Percentiles rank a stretch among this genome's conserved stretches.
Conservation (phyloP, 2,329 filamentous ascomycete species). For the Talaromyces sp. region DNA sequence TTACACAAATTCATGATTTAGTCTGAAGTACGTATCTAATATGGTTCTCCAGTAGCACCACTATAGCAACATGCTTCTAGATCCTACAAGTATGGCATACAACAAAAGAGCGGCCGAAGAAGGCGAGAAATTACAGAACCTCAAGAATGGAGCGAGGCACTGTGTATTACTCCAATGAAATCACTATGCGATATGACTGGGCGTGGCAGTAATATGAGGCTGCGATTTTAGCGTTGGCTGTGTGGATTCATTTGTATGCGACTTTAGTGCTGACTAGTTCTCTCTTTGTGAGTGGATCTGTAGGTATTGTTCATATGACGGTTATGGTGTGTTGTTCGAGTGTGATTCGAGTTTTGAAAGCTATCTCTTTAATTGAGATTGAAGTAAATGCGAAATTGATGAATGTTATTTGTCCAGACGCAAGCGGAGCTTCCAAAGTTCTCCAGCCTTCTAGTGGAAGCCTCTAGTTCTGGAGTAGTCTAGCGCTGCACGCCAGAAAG, state of each 20-base stretch:
- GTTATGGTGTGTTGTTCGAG: neutral
- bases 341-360: neutral
- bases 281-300: neutral
- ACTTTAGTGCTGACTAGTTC: neutral
- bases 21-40: neutral
- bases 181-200: neutral
- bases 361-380: neutral
- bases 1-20: neutral
- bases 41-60: neutral
- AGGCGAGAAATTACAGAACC: no score
- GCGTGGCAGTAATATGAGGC: neutral
- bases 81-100: neutral
- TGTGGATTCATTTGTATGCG: neutral
- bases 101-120: no score
- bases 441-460: slow-evolving; percentile 2
- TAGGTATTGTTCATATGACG: neutral
- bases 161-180: neutral
- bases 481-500: slow-evolving; percentile 5
- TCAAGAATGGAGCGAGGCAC: no score
- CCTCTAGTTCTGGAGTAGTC: neutral
- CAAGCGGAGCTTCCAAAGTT: slow-evolving; percentile 2
- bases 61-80: neutral
- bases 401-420: neutral
- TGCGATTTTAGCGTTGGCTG: neutral
- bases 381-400: no score